Evolutionary conservation across 805 yeast genomes (phyloP), one percentile per base, ranked within the genome.

Genomic region (Candida cerambycidarum): DNA sequence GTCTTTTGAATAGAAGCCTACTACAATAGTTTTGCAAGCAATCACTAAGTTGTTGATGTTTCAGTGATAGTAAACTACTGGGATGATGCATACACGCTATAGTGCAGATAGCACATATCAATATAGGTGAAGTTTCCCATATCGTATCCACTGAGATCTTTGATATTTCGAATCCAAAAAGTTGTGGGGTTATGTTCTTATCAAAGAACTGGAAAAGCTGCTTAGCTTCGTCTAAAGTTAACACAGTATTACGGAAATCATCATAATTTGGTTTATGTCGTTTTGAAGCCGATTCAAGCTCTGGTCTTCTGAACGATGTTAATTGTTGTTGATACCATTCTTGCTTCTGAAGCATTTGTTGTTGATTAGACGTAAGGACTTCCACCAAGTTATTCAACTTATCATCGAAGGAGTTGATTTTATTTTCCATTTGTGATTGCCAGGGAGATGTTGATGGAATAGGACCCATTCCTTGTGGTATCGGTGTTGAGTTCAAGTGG

Each of bases 61-160:
- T 67, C 25, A 45, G 48, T 36, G 58, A 70, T 36, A 53, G 67
- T 41, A 19, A 52, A 5, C 56, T 50, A 8, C 56, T 50, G 0
- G 82, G 76, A 54, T 80, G 82, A 54, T 81, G 85, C 35, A 79
- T 75, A 23, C 83, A 78, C 0, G 87, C 76, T 11, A 83, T 79
- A 4, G 83, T 70, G 52, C 83, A 75, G 2, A 83, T 73, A 1
- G 86, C 76, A 29, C 79, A 75, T 3, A 82, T 73, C 28, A 83
- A 60, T 5, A 82, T 61, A 0, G 85, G 84, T 19, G 83, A 79
- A 4, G 67, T 57, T 2, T 63, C 58, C 83, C 86, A 81, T 7
- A 80, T 62, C 3, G 58, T 59, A 6, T 73, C 74, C 3, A 78
- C 71, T 1, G 75, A 63, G 40, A 79, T 70, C 35, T 71, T 63